Evolutionary conservation across 2,329 filamentous ascomycete genomes (phyloP), one percentile per base, ranked within the genome.

Genomic region (Arthrobotrys conoides): DNA sequence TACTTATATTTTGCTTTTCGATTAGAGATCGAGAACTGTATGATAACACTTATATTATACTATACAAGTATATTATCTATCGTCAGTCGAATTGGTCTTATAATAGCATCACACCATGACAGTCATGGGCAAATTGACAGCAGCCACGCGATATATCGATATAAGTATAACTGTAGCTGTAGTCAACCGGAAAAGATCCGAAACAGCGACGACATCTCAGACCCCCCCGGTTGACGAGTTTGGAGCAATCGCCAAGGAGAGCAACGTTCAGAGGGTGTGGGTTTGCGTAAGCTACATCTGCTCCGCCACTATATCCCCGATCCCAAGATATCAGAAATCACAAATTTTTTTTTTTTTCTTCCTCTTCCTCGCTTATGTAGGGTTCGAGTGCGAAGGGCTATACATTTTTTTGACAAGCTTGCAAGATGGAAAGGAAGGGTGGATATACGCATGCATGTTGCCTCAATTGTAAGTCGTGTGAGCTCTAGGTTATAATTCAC

Each of bases 241-340:
- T 38, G 22, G 24, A 36, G 41, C 38, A 30, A 64, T 18, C 59
- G 59, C 44, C 59, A 64, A 51, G 38, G 59, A 59, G 18, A 30
- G 8, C 27, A 20, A 55, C 16, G 5, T 24, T 48, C 30, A 16
- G 44, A 33, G 61, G 51, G 41, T 20, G 27, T 20, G 55, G 44
- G 72, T 76, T 76, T 76, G 72, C 72, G 72, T 76, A 76, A 76
- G 72, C 72, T 76, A 24, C 18, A 18, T 20, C 36, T 68, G 65
- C 72, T 70, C 72, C 48, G 71, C 71, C 71, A 69, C 71, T 61
- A 8, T 24, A 5, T 46, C 16, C 33, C 22, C 36, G 20, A 20
- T 44, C 18, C 6, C 20, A 18, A 24, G 27, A 38, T 67, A 22
- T 33, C n/a, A 22, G 64, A 44, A 55, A 24, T 55, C 57, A 20